A percentile compares a stretch with the other conserved stretches of the same genome.
Evolutionary conservation across 257 asterid species (phyloP).

Genomic region (Solanum pinnatisectum): DNA sequence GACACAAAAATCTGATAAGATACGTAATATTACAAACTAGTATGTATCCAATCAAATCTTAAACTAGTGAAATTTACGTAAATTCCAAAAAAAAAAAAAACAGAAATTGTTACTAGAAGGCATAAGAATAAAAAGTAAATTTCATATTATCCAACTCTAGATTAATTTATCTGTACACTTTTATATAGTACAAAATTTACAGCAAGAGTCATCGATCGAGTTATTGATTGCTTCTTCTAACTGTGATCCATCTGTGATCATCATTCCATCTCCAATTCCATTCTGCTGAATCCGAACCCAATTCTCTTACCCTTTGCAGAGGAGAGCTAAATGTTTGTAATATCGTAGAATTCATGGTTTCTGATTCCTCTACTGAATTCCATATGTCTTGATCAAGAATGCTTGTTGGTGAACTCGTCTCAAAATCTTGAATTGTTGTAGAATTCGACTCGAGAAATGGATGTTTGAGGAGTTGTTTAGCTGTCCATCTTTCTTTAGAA

Average conservation of each 20-base stretch:
- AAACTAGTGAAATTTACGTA: no score
- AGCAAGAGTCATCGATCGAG: neutral
- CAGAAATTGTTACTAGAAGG: no score
- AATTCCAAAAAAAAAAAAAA: no score
- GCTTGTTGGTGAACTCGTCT: conserved; percentile 45
- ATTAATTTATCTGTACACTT: neutral
- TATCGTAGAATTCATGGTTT: neutral
- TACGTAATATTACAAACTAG: no score
- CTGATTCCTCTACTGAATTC: conserved; percentile 47
- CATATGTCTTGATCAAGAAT: conserved; percentile 60
- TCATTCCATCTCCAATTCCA: conserved; percentile 23
- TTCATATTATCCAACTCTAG: neutral
- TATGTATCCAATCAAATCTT: no score
- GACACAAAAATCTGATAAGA: no score
- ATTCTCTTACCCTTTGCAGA: conserved; percentile 12
- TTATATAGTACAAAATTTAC: neutral
- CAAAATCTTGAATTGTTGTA: neutral
- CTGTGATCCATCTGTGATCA: conserved; percentile 43
- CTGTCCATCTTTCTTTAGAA: conserved; percentile 51
- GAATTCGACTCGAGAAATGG: conserved; percentile 29
- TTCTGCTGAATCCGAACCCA: conserved; percentile 12
- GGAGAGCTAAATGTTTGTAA: neutral
- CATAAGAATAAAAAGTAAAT: no score
- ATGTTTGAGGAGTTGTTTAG: conserved; percentile 47
- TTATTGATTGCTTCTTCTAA: conserved; percentile 20